These are phyloP conservation scores for Pisolithus albus DNA, from an alignment of 768 basidiomycete genomes.

Conservation along the genomic window DNA sequence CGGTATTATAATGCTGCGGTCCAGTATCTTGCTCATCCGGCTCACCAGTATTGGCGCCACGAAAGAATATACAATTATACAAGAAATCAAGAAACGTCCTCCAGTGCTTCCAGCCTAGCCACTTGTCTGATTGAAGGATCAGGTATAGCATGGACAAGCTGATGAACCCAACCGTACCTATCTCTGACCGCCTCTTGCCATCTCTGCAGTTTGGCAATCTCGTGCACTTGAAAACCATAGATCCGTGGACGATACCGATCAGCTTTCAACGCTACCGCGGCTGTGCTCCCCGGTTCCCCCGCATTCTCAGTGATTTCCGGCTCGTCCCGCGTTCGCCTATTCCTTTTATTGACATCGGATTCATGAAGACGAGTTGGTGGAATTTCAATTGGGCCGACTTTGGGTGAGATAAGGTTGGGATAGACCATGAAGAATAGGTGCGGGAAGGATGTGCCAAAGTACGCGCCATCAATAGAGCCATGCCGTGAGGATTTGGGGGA, in stretches of 20 bases:
- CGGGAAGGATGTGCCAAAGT: constrained; percentile 97
- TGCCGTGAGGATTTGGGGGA: constrained; percentile 96
- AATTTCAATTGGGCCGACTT: constrained; percentile 48
- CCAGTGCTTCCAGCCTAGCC: constrained; percentile 41
- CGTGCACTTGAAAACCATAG: constrained; percentile 95
- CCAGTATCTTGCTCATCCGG: no score
- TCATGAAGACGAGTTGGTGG: constrained; percentile 18
- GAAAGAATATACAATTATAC: background rate
- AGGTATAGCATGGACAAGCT: background rate
- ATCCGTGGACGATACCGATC: constrained; percentile 91
- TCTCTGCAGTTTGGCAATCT: constrained; percentile 85
- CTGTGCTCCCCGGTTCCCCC: constrained; percentile 69
- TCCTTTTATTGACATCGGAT: constrained; percentile 29
- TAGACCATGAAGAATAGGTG: constrained; percentile 97
- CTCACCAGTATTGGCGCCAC: background rate
- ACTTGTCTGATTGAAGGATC: constrained; percentile 35
- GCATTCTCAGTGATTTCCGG: constrained; percentile 45
- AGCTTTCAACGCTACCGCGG: constrained; percentile 78
- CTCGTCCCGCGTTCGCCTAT: constrained; percentile 51
- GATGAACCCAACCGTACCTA: constrained; percentile 37
- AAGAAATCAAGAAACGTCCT: constrained; percentile 15
- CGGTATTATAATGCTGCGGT: no score
- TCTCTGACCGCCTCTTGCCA: constrained; percentile 96
- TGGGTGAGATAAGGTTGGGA: constrained; percentile 84
- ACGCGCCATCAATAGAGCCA: constrained; percentile 96